These are phyloP conservation scores for Torulaspora globosa DNA, from an alignment of 1,139 yeast genomes.

Conservation along the genomic window DNA sequence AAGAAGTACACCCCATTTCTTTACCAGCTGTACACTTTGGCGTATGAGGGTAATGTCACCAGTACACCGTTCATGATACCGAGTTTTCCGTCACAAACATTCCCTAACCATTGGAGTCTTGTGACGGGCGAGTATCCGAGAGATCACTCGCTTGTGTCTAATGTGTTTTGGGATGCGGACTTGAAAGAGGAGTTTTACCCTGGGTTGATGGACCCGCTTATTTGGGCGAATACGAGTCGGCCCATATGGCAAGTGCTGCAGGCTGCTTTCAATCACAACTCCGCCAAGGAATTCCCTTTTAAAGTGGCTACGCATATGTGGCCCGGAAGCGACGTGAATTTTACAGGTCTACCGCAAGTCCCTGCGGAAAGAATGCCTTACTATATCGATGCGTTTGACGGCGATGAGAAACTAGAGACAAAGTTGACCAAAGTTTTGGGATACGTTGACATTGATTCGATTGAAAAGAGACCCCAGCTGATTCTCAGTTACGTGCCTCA, in stretches of 20 bases:
- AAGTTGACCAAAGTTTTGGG: constrained; percentile 56
- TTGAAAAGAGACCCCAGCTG: constrained; percentile 63
- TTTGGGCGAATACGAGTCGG: constrained; percentile 62
- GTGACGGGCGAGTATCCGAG: constrained; percentile 82
- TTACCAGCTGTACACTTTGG: constrained; percentile 38
- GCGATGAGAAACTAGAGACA: constrained; percentile 52
- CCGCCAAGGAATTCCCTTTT: constrained; percentile 36
- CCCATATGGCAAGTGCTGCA: constrained; percentile 82
- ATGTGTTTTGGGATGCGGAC: constrained; percentile 67
- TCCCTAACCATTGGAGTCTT: constrained; percentile 89
- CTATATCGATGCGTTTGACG: constrained; percentile 60
- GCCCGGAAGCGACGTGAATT: constrained; percentile 84
- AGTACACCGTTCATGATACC: constrained; percentile 71
- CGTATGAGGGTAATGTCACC: constrained; percentile 58
- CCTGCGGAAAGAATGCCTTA: constrained; percentile 44
- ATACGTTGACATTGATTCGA: constrained; percentile 59
- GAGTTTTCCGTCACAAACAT: constrained; percentile 82
- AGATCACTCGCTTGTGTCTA: constrained; percentile 84
- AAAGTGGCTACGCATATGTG: constrained; percentile 87
- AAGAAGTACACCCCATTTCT: constrained; percentile 63
- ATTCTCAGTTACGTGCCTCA: constrained; percentile 79
- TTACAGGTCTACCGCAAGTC: constrained; percentile 36
- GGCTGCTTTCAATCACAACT: constrained; percentile 41
- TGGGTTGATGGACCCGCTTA: constrained; percentile 54
- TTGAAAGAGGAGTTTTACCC: constrained; percentile 57